Percentiles rank a stretch among this genome's conserved stretches.
These are phyloP conservation scores for Lolium multiflorum DNA, from an alignment of 176 grass and related monocot species.

Conservation along the genomic window DNA sequence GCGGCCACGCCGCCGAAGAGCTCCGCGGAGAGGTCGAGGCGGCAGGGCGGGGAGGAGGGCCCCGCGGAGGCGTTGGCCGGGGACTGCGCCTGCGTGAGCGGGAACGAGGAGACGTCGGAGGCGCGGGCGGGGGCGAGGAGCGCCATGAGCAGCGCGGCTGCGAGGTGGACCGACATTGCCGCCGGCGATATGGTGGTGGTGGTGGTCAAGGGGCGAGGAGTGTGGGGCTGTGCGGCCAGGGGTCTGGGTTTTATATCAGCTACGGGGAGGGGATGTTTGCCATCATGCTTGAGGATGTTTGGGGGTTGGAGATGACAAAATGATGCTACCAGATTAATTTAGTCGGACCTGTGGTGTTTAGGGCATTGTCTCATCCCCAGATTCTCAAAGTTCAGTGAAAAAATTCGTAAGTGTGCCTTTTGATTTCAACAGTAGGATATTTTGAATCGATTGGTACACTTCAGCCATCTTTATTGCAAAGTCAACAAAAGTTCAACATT, in stretches of 20 bases:
- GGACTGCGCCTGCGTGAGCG: slow-evolving; percentile 42
- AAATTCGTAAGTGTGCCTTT: too few species aligned
- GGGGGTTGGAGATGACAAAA: neutral
- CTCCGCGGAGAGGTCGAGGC: slow-evolving; percentile 92
- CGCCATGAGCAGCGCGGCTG: slow-evolving; percentile 36
- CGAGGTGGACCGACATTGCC: slow-evolving; percentile 42
- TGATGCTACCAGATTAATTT: neutral
- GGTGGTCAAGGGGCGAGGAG: neutral
- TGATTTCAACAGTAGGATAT: too few species aligned
- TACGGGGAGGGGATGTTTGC: slow-evolving; percentile 29
- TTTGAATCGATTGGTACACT: too few species aligned
- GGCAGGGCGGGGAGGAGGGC: slow-evolving; percentile 70
- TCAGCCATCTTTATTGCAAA: too few species aligned
- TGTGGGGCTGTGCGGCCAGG: slow-evolving; percentile 19
- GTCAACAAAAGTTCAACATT: too few species aligned
- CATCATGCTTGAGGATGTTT: neutral
- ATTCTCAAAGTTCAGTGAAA: too few species aligned
- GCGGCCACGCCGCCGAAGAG: slow-evolving; percentile 95
- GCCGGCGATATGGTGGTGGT: neutral
- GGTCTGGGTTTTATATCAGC: slow-evolving; percentile 30
- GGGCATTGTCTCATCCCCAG: too few species aligned
- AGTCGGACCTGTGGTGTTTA: too few species aligned
- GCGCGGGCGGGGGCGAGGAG: slow-evolving; percentile 24
- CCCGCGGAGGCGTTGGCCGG: slow-evolving; percentile 49
- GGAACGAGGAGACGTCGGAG: slow-evolving; percentile 38